Evolutionary conservation across 2,329 filamentous ascomycete genomes (phyloP), one percentile per base, ranked within the genome.

Genomic region (Penicillium sp.): DNA sequence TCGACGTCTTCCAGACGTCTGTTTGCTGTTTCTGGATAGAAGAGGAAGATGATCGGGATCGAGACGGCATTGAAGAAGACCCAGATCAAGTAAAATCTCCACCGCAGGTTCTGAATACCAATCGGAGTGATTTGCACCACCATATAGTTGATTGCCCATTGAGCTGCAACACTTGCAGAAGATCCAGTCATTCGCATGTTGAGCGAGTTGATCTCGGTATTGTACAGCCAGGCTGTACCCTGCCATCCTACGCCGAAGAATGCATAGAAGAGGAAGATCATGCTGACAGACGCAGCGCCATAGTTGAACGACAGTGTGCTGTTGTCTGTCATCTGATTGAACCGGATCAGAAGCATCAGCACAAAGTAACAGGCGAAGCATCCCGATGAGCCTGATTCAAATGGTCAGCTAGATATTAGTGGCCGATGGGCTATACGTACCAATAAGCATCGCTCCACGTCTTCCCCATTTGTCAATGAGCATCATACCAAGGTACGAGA

Each of bases 241-340:
- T 72, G 65, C n/a, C 73, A 68, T 6, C 70, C 73, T 57, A 73
- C 66, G 1, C 69, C 74, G 54, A 76, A 76, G 40, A 63, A 63
- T 1, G 71, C 67, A 45, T 74, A 75, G 61, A 75, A 76, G 8
- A 68, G 36, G 53, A 71, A 71, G 60, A 77, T 75, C 64, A 80
- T 79, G 0, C 76, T 75, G 1, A 80, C 77, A 4, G 77, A 47
- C 57, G 16, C 56, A 6, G 34, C 38, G 38, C 38, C 38, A 4
- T 40, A 40, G 38, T 40, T 40, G 38, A 18, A 3, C 2, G 38
- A 18, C 2, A 18, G 5, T 5, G n/a, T 40, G n/a, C 38, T 40
- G n/a, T 8, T 40, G 16, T 40, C 38, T 40, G 38, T 40, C n/a
- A 40, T 8, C 10, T 40, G 38, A 21, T 40, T 40, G n/a, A 21